phyloP scores from a whole-genome alignment of 352 stramenopile genomes.

The Thraustochytrium striatum region DNA sequence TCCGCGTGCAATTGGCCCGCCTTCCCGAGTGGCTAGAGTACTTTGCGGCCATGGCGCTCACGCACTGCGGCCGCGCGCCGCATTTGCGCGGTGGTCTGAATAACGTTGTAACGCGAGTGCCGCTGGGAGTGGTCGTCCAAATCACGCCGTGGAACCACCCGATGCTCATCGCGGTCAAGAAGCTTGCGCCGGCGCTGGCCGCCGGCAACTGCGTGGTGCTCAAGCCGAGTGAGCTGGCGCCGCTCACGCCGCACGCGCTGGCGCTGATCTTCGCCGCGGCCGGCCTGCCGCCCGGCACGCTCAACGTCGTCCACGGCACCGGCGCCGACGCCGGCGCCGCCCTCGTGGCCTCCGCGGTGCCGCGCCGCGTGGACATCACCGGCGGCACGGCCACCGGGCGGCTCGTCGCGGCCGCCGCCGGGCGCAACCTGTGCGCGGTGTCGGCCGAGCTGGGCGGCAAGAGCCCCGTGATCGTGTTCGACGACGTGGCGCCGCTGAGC shows the following conservation, averaged over 20 bases:
- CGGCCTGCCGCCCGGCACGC: constrained; percentile 84
- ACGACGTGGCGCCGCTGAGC: constrained; percentile 69
- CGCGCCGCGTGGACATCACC: constrained; percentile 83
- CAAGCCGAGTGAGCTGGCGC: constrained; percentile 90
- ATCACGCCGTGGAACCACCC: constrained; percentile 73
- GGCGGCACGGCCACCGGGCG: constrained; percentile 74
- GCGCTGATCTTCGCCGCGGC: constrained; percentile 82
- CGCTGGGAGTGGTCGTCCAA: constrained; percentile 84
- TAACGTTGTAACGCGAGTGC: constrained; percentile 89
- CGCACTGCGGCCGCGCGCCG: too few species aligned
- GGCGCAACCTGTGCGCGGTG: constrained; percentile 69
- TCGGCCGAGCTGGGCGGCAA: constrained; percentile 84
- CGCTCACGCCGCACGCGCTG: constrained; percentile 81
- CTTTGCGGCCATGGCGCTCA: too few species aligned
- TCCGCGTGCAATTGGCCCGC: too few species aligned
- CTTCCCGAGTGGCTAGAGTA: too few species aligned
- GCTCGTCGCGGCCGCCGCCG: constrained; percentile 68
- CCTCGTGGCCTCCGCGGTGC: constrained; percentile 60
- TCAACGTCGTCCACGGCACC: constrained; percentile 83
- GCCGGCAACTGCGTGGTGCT: constrained; percentile 93
- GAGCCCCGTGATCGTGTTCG: constrained; percentile 83
- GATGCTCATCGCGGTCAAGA: constrained; percentile 90
- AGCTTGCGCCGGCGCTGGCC: constrained; percentile 77
- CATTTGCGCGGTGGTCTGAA: too few species aligned
- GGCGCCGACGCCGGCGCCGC: constrained; percentile 64